A percentile compares a stretch with the other conserved stretches of the same genome.
phyloP scores from a whole-genome alignment of 305 asterid species.

The Salvia sclarea region DNA sequence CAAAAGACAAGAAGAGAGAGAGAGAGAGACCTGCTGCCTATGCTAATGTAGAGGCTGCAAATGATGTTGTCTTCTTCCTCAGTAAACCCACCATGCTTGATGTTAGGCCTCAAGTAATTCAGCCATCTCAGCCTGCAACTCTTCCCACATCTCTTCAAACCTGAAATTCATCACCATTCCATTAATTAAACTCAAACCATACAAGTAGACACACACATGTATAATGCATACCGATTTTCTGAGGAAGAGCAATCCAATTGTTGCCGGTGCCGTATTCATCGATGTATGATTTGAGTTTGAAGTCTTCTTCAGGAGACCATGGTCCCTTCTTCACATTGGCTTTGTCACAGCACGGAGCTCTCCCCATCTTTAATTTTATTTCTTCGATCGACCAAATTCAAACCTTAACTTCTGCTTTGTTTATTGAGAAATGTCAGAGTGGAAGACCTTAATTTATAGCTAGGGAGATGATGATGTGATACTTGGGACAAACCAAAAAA shows the following conservation, averaged over 20 bases:
- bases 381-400: constrained; percentile 11
- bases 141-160: constrained; percentile 58
- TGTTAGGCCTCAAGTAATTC: constrained; percentile 50
- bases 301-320: constrained; percentile 81
- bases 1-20: constrained; percentile 34
- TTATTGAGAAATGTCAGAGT: constrained; percentile 45
- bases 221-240: constrained; percentile 47
- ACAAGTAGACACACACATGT: not conserved
- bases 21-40: constrained; percentile 54
- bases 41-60: constrained; percentile 60
- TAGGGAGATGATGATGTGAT: constrained; percentile 50
- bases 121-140: constrained; percentile 59
- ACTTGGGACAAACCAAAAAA: constrained; percentile 41
- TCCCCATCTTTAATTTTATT: constrained; percentile 49
- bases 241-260: constrained; percentile 75
- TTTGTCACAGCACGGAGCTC: constrained; percentile 91
- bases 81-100: constrained; percentile 55
- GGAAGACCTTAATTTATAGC: constrained; percentile 62
- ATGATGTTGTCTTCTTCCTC: constrained; percentile 58
- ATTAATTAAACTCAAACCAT: not conserved
- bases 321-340: constrained; percentile 76
- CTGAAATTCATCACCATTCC: constrained; percentile 20
- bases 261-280: constrained; percentile 63
- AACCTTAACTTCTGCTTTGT: not conserved
- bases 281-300: constrained; percentile 59